Evolutionary conservation across 805 yeast species (phyloP).

Genomic region (Saturnispora bothae): DNA sequence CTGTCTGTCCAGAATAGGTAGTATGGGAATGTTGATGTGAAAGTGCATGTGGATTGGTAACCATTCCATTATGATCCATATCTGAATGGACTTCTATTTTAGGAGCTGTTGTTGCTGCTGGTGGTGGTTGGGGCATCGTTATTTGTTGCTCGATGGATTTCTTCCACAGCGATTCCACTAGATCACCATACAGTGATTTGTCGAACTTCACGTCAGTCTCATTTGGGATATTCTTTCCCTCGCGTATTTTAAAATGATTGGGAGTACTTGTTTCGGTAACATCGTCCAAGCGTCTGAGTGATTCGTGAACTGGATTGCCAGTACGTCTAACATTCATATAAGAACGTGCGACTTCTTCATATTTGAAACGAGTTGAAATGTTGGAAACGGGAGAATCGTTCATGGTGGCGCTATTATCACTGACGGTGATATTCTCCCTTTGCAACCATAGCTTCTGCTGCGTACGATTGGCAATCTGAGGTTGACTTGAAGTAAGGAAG

Average conservation of each 20-base stretch:
- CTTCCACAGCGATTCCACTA: conserved; percentile 12
- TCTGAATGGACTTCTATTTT: too few relatives aligned
- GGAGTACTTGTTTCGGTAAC: neutral
- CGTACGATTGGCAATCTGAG: conserved; percentile 53
- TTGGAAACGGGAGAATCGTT: conserved; percentile 20
- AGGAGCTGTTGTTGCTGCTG: neutral
- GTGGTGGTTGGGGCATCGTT: neutral
- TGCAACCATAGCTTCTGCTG: conserved; percentile 82
- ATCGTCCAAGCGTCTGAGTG: conserved; percentile 40
- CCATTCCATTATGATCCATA: too few relatives aligned
- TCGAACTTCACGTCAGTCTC: conserved; percentile 2
- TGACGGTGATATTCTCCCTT: conserved; percentile 49
- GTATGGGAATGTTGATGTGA: neutral
- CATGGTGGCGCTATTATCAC: conserved; percentile 38
- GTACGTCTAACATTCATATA: conserved; percentile 59
- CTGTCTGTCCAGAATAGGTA: neutral
- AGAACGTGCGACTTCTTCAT: conserved; percentile 68
- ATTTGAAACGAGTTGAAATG: conserved; percentile 55
- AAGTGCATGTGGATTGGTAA: too few relatives aligned
- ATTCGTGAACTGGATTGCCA: conserved; percentile 58
- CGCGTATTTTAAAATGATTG: neutral
- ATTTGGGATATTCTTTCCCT: neutral
- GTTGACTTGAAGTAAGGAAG: conserved; percentile 27
- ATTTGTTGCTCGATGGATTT: conserved; percentile 1
- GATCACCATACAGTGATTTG: conserved; percentile 3